A percentile compares a stretch with the other conserved stretches of the same genome.
phyloP scores from a whole-genome alignment of 352 stramenopile genomes.

The Pythium aphanidermatum region DNA sequence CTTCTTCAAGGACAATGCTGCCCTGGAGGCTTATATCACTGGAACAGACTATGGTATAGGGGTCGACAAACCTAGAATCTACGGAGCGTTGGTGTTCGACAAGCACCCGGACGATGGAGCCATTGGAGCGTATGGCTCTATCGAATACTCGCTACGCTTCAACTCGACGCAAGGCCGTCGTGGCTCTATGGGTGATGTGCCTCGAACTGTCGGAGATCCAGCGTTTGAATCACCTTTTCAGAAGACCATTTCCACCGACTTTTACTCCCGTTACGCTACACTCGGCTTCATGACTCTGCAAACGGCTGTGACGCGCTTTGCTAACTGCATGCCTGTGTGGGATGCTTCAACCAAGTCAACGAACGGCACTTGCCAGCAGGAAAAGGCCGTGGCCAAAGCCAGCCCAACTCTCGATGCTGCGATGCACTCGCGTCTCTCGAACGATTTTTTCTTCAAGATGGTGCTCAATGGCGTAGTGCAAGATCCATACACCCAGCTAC shows the following conservation, averaged over 20 bases:
- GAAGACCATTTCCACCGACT: constrained; percentile 29
- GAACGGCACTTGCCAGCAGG: constrained; percentile 35
- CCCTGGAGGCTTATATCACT: constrained; percentile 42
- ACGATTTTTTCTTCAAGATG: constrained; percentile 27
- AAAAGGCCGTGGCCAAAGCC: constrained; percentile 24
- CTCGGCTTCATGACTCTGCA: constrained; percentile 65
- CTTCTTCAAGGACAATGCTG: constrained; percentile 45
- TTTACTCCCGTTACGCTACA: constrained; percentile 33
- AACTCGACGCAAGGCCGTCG: constrained; percentile 38
- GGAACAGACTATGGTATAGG: constrained; percentile 37
- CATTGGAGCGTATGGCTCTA: constrained; percentile 39
- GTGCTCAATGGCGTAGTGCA: constrained; percentile 1
- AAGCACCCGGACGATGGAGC: constrained; percentile 24
- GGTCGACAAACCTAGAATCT: constrained; percentile 37
- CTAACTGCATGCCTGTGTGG: constrained; percentile 50
- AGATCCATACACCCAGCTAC: constrained; percentile 3
- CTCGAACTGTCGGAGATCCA: constrained; percentile 39
- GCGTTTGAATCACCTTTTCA: constrained; percentile 44
- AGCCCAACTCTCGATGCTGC: constrained; percentile 10
- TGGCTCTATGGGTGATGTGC: constrained; percentile 20
- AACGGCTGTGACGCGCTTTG: constrained; percentile 49
- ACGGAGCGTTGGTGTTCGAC: constrained; percentile 59
- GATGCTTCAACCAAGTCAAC: constrained; percentile 29
- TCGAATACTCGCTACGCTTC: constrained; percentile 62
- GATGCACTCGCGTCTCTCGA: constrained; percentile 21